Percentiles rank a stretch among this genome's conserved stretches.
phyloP scores from a whole-genome alignment of 2,329 filamentous ascomycete genomes.

The Verticillium klebahnii region DNA sequence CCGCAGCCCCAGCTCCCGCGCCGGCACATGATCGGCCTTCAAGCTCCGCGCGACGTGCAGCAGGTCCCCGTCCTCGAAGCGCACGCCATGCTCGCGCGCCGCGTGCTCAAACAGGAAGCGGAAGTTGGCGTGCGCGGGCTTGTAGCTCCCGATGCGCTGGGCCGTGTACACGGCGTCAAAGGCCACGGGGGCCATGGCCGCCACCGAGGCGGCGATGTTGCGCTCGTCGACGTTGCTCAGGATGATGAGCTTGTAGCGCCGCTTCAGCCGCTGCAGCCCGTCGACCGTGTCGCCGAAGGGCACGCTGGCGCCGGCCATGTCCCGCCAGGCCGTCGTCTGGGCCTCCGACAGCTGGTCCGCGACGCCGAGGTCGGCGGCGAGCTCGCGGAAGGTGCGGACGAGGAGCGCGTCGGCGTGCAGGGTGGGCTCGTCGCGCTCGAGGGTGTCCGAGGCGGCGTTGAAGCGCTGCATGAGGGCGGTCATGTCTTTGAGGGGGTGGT shows the following conservation, averaged over 20 bases:
- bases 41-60: conserved; percentile 67
- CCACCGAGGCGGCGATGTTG: conserved; percentile 33
- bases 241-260: conserved; percentile 53
- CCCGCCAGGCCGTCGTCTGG: conserved; percentile 34
- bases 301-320: conserved; percentile 46
- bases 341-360: conserved; percentile 31
- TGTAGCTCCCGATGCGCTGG: conserved; percentile 67
- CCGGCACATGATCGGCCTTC: conserved; percentile 63
- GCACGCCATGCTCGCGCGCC: conserved; percentile 47
- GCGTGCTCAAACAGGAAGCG: conserved; percentile 55
- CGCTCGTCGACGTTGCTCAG: conserved; percentile 55
- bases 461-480: conserved; percentile 33
- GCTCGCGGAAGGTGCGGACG: conserved; percentile 33
- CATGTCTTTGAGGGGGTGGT: conserved; percentile 28
- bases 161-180: conserved; percentile 66
- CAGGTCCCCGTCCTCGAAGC: conserved; percentile 43
- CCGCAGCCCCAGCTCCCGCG: conserved; percentile 53
- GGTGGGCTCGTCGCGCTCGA: conserved; percentile 49
- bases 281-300: conserved; percentile 54
- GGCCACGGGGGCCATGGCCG: conserved; percentile 29
- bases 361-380: conserved; percentile 36
- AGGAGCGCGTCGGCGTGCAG: conserved; percentile 56
- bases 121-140: conserved; percentile 62
- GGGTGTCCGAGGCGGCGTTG: conserved; percentile 39
- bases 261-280: conserved; percentile 43